These are phyloP conservation scores for Podospora pseudopauciseta DNA, from an alignment of 495 filamentous ascomycete genomes.

Conservation along the genomic window DNA sequence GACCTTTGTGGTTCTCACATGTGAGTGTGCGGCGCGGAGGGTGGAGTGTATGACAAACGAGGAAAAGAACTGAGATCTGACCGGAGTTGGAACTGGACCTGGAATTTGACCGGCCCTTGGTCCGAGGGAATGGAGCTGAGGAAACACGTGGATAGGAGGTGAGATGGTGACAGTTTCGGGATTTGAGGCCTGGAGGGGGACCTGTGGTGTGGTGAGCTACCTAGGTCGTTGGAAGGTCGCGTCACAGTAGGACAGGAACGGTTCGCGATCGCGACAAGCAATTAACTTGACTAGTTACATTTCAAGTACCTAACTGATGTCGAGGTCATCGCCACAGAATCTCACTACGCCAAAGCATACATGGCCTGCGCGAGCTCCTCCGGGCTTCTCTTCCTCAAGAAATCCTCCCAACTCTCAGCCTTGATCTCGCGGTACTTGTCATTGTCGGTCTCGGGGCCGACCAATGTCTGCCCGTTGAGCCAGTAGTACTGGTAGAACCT, in stretches of 20 bases:
- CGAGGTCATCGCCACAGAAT: too few species aligned
- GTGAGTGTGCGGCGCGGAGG: background rate
- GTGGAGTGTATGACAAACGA: background rate
- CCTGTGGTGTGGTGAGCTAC: background rate
- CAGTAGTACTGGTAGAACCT: conserved; percentile 28
- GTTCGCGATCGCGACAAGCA: too few species aligned
- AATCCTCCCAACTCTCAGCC: conserved; percentile 29
- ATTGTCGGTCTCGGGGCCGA: conserved; percentile 28
- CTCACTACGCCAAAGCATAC: too few species aligned
- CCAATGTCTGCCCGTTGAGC: conserved; percentile 25
- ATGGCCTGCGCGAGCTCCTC: background rate
- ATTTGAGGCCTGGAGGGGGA: background rate
- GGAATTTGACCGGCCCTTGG: background rate
- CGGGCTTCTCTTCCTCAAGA: conserved; percentile 8
- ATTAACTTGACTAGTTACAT: too few species aligned
- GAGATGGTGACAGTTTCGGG: background rate
- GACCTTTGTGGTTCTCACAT: background rate
- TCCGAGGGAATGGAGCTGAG: background rate
- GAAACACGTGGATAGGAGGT: background rate
- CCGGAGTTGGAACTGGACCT: background rate
- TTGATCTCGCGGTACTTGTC: conserved; percentile 34
- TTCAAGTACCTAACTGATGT: too few species aligned
- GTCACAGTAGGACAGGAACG: too few species aligned
- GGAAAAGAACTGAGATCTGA: background rate
- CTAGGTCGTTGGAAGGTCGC: too few species aligned